These are phyloP conservation scores for Talaromyces sp. DNA, from an alignment of 2,329 filamentous ascomycete genomes.

Conservation along the genomic window DNA sequence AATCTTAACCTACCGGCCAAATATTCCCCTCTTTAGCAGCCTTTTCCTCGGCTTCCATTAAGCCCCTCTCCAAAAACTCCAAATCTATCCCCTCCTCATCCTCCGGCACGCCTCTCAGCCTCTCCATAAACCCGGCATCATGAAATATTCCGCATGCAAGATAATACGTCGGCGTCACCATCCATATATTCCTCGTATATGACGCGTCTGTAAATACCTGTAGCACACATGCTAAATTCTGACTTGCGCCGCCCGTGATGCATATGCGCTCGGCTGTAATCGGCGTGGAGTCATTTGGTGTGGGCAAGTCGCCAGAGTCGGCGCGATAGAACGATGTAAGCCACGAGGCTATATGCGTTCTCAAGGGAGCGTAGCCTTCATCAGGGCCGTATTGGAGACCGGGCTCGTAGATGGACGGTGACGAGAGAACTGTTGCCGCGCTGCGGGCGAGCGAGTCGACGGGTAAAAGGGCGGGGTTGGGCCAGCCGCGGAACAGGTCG, in stretches of 20 bases:
- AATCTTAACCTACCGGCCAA: conserved; percentile 38
- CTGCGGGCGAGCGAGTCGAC: conserved; percentile 60
- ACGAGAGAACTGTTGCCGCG: conserved; percentile 58
- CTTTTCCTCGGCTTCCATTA: conserved; percentile 50
- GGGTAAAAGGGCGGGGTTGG: conserved; percentile 61
- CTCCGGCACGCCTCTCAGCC: conserved; percentile 68
- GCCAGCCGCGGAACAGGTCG: conserved; percentile 47
- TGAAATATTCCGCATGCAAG: conserved; percentile 82
- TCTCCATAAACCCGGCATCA: conserved; percentile 69
- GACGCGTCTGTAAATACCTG: conserved; percentile 76
- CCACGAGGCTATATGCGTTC: conserved; percentile 68
- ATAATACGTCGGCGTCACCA: conserved; percentile 78
- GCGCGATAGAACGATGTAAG: conserved; percentile 62
- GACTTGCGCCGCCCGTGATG: conserved; percentile 80
- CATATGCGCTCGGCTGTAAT: conserved; percentile 62
- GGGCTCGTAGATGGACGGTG: conserved; percentile 57
- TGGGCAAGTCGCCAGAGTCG: conserved; percentile 23
- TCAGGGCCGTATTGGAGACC: conserved; percentile 80
- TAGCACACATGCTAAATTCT: conserved; percentile 73
- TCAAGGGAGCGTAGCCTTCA: conserved; percentile 66
- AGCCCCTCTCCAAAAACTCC: conserved; percentile 52
- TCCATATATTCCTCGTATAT: conserved; percentile 73
- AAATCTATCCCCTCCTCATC: conserved; percentile 75
- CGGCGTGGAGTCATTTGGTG: conserved; percentile 23
- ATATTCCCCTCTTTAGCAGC: conserved; percentile 38